Conservation (phyloP, 2,329 filamentous ascomycete species). For the Colletotrichum navitas region DNA sequence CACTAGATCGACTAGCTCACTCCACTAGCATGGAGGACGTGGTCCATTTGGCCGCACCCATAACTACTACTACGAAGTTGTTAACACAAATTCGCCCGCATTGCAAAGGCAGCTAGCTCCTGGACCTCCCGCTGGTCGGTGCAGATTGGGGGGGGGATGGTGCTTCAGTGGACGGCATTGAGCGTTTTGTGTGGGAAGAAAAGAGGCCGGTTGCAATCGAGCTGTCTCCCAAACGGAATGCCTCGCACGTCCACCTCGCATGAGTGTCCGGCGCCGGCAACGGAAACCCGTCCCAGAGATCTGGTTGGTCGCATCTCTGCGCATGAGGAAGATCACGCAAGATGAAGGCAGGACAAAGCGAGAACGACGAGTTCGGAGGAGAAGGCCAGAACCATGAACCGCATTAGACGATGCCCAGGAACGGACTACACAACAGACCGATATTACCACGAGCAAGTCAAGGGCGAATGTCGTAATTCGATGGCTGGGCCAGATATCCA, state of each 20-base stretch:
- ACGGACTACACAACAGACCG: slow-evolving; percentile 19
- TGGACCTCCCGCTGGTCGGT: slow-evolving; percentile 23
- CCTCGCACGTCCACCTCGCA: slow-evolving; percentile 20
- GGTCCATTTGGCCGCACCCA: slow-evolving; percentile 22
- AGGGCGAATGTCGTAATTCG: slow-evolving; percentile 23
- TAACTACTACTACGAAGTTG: slow-evolving; percentile 14
- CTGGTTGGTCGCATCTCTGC: slow-evolving; percentile 11
- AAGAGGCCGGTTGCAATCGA: slow-evolving; percentile 15
- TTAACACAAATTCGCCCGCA: slow-evolving; percentile 27
- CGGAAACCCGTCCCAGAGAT: slow-evolving; percentile 11
- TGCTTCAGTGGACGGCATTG: slow-evolving; percentile 17
- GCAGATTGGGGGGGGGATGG: slow-evolving; percentile 2
- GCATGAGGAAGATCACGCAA: slow-evolving; percentile 16
- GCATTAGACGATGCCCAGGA: slow-evolving; percentile 23
- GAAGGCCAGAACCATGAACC: slow-evolving; percentile 12
- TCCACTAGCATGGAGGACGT: slow-evolving; percentile 34
- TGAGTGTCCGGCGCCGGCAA: slow-evolving; percentile 30
- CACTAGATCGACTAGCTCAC: slow-evolving; percentile 38
- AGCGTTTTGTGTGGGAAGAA: slow-evolving; percentile 31
- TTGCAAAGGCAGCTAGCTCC: slow-evolving; percentile 14
- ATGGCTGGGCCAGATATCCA: not conserved
- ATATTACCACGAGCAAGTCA: not conserved
- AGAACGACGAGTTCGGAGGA: slow-evolving; percentile 13
- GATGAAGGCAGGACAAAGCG: slow-evolving; percentile 18
- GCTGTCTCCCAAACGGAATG: slow-evolving; percentile 12